Evolutionary conservation across 768 basidiomycete species (phyloP).

Genomic region (Glaciozyma martinii): DNA sequence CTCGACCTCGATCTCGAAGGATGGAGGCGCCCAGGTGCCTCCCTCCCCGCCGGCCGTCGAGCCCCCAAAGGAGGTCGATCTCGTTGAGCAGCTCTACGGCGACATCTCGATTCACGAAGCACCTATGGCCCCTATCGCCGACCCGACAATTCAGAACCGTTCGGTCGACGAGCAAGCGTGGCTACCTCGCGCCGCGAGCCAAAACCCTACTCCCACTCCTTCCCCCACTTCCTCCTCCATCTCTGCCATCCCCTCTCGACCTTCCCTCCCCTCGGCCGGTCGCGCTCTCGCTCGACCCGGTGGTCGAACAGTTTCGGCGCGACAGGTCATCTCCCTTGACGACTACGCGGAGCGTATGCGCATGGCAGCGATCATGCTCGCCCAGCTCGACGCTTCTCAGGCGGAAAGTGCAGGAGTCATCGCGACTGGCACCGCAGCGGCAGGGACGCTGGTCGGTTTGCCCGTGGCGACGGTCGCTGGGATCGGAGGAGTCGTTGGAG

Average conservation of each 20-base stretch:
- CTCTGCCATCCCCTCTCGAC: not conserved
- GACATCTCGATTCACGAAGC: constrained; percentile 60
- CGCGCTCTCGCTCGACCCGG: constrained; percentile 2
- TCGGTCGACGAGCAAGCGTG: constrained; percentile 34
- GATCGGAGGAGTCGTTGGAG: constrained; percentile 28
- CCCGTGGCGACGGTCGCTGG: constrained; percentile 32
- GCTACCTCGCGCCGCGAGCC: not conserved
- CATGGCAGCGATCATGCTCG: constrained; percentile 95
- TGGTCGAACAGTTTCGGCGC: constrained; percentile 20
- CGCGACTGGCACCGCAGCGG: constrained; percentile 30
- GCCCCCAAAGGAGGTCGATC: constrained; percentile 83
- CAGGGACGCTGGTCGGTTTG: constrained; percentile 32
- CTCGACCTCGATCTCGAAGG: constrained; percentile 11
- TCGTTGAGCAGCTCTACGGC: constrained; percentile 93
- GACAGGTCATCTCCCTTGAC: constrained; percentile 63
- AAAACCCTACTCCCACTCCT: not conserved
- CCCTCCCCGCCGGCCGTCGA: constrained; percentile 8
- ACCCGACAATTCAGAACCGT: constrained; percentile 52
- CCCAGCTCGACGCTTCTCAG: constrained; percentile 71
- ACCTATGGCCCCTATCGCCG: constrained; percentile 32
- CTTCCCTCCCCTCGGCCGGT: not conserved
- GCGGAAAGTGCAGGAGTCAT: constrained; percentile 36
- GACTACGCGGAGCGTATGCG: constrained; percentile 99
- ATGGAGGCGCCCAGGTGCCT: not conserved
- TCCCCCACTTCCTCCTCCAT: not conserved